These are phyloP conservation scores for Cytospora schulzeri DNA, from an alignment of 2,329 filamentous ascomycete genomes.

Conservation along the genomic window DNA sequence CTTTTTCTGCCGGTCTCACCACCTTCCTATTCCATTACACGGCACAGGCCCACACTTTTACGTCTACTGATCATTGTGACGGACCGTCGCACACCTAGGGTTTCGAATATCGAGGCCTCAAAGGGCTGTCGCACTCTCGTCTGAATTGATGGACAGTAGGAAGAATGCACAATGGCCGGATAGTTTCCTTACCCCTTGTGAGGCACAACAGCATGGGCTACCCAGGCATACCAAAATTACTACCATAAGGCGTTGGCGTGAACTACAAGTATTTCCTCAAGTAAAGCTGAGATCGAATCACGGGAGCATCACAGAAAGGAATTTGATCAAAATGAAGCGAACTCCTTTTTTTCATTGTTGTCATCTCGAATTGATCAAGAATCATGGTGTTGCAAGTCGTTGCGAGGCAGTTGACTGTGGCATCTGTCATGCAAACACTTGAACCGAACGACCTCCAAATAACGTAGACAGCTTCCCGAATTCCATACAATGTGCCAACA, in stretches of 20 bases:
- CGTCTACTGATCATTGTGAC: slow-evolving; percentile 15
- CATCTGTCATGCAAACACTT: slow-evolving; percentile 25
- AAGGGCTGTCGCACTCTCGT: neutral
- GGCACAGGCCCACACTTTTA: slow-evolving; percentile 2
- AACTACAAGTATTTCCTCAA: no score
- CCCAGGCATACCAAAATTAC: neutral
- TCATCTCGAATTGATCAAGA: slow-evolving; percentile 6
- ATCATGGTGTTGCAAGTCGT: slow-evolving; percentile 13
- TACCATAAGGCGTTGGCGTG: no score
- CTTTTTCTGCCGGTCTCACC: slow-evolving; percentile 26
- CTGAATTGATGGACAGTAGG: neutral
- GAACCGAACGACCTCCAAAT: slow-evolving; percentile 23
- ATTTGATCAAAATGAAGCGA: slow-evolving; percentile 14
- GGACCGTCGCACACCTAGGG: slow-evolving; percentile 1
- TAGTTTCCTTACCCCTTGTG: neutral
- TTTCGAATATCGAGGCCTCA: neutral
- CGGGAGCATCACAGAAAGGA: slow-evolving; percentile 2
- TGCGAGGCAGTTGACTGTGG: slow-evolving; percentile 23
- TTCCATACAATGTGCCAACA: slow-evolving; percentile 17
- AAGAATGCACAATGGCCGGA: neutral
- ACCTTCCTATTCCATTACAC: slow-evolving; percentile 16
- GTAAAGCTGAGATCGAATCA: neutral
- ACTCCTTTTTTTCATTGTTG: slow-evolving; percentile 26
- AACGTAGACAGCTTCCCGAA: slow-evolving; percentile 25
- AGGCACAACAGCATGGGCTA: no score